A percentile compares a stretch with the other conserved stretches of the same genome.
phyloP scores from a whole-genome alignment of 257 asterid genomes.

The Solanum commersonii region DNA sequence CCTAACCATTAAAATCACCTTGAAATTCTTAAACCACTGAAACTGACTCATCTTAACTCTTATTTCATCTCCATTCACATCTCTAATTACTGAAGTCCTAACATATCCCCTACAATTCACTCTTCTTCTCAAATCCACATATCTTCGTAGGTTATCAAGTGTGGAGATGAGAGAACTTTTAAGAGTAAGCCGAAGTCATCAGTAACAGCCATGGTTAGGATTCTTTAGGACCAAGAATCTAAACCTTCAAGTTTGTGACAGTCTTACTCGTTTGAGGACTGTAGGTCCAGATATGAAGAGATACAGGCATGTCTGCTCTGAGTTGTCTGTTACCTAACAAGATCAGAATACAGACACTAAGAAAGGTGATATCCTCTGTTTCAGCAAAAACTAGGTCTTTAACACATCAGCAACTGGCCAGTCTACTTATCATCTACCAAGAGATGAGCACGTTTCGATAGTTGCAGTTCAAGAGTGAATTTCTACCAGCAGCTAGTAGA shows the following conservation, averaged over 20 bases:
- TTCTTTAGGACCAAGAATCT: neutral
- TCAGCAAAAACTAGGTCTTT: neutral
- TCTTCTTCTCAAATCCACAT: neutral
- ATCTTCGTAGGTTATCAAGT: neutral
- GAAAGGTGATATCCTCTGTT: neutral
- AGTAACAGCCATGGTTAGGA: neutral
- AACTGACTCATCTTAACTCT: neutral
- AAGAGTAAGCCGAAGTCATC: neutral
- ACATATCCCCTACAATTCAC: neutral
- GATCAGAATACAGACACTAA: neutral
- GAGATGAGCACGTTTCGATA: too few relatives aligned
- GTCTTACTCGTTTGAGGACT: neutral
- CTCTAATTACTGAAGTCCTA: neutral
- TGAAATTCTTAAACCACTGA: neutral
- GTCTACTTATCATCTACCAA: neutral
- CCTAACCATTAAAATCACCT: neutral
- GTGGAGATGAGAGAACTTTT: neutral
- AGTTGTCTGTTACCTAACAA: neutral
- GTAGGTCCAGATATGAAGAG: neutral
- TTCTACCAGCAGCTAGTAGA: too few relatives aligned
- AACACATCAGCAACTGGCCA: neutral
- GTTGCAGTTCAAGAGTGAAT: too few relatives aligned
- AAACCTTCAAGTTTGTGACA: neutral
- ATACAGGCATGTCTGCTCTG: neutral
- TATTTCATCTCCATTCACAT: neutral